Evolutionary conservation across 2,329 filamentous ascomycete genomes (phyloP).

Genomic region (Sclerotinia subarctica): DNA sequence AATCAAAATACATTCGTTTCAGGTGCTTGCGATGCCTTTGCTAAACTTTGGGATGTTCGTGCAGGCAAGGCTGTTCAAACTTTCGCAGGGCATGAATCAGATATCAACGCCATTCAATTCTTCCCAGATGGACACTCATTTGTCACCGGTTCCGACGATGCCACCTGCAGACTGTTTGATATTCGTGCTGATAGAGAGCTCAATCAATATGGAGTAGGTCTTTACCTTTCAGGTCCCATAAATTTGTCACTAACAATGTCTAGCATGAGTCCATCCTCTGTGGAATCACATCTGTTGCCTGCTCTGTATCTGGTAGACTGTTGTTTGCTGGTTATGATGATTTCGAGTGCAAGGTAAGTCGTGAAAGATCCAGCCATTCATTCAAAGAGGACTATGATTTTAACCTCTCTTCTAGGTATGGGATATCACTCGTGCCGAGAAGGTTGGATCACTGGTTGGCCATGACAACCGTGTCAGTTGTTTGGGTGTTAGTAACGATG

Average conservation of each 20-base stretch:
- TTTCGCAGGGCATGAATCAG: conserved; percentile 95
- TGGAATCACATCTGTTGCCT: conserved; percentile 96
- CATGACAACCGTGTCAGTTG: conserved; percentile 99
- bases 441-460: conserved; percentile 92
- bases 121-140: conserved; percentile 99
- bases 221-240: conserved; percentile 16
- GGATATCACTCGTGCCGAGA: conserved; percentile 95
- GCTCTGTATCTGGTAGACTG: conserved; percentile 91
- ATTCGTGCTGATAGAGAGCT: conserved; percentile 87
- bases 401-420: conserved; percentile 65
- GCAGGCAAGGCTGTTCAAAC: conserved; percentile 98
- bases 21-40: conserved; percentile 97
- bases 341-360: conserved; percentile 95
- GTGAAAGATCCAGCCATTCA: conserved; percentile 1
- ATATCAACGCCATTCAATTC: conserved; percentile 99
- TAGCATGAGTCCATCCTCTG: conserved; percentile 97
- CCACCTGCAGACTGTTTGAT: conserved; percentile 94
- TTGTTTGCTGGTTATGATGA: conserved; percentile 98
- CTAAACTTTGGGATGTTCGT: conserved; percentile 98
- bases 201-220: conserved; percentile 64
- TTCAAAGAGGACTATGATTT: neutral
- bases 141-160: conserved; percentile 95
- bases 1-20: conserved; percentile 99
- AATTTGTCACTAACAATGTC: conserved; percentile 26
- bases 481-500: conserved; percentile 96